phyloP scores from a whole-genome alignment of 164 flowering plant species.

The Stephania japonica region DNA sequence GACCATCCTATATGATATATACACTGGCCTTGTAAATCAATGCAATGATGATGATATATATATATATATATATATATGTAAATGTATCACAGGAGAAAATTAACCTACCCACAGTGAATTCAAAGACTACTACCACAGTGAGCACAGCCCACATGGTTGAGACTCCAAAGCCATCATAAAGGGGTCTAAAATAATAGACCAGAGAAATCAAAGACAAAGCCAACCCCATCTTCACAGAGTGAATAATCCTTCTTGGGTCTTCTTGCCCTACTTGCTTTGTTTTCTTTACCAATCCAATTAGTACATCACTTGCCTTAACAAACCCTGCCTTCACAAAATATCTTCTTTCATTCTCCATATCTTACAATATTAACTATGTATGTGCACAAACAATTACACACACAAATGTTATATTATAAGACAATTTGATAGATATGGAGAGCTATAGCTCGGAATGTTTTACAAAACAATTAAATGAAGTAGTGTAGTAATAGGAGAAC shows the following conservation, averaged over 20 bases:
- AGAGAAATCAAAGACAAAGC: slow-evolving; percentile 72
- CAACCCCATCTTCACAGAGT: slow-evolving; percentile 66
- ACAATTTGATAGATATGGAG: too few relatives aligned
- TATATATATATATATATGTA: too few relatives aligned
- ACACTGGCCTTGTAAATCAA: too few relatives aligned
- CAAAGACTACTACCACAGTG: slow-evolving; percentile 75
- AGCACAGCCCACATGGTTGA: slow-evolving; percentile 80
- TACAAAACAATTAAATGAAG: too few relatives aligned
- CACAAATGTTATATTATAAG: too few relatives aligned
- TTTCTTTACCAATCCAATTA: slow-evolving; percentile 16
- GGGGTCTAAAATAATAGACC: slow-evolving; percentile 52
- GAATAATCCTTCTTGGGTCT: slow-evolving; percentile 74
- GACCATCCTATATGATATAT: too few relatives aligned
- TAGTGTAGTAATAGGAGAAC: too few relatives aligned
- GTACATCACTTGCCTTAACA: slow-evolving; percentile 11
- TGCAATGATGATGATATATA: too few relatives aligned
- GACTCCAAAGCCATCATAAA: slow-evolving; percentile 55
- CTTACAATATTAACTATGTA: neutral
- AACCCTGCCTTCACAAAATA: slow-evolving; percentile 7
- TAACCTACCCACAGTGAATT: slow-evolving; percentile 63
- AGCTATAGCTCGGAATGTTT: too few relatives aligned
- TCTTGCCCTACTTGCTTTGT: slow-evolving; percentile 46
- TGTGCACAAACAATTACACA: too few relatives aligned
- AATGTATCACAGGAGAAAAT: too few relatives aligned
- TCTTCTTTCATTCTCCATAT: neutral